Evolutionary conservation across 208 protist genomes (phyloP), one percentile per base, ranked within the genome.

Genomic region (Trypanosoma platydactyli): DNA sequence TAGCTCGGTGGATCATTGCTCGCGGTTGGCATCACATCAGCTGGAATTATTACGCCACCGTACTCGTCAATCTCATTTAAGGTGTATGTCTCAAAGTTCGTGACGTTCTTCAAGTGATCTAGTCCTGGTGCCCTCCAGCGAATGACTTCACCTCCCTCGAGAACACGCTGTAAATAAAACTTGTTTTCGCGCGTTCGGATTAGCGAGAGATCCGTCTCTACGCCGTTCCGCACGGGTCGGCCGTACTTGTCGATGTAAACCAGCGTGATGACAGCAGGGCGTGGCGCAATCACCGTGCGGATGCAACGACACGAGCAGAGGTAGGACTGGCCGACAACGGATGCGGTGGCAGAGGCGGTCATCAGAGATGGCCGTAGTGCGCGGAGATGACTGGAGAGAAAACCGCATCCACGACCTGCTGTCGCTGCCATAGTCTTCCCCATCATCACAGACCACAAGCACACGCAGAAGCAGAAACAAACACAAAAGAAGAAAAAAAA

Each of bases 101-200:
- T 92, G 41, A 89, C 85, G 64, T 93, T 72, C 62, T 94, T 94
- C 15, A 94, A 41, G 56, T 90, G 80, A 59, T 92, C 78, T 20
- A 96, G 74, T 15, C 91, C 91, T 16, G 88, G 88, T 16, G 86
- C 85, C 5, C 61, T 58, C 86, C 87, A 96, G 24, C 91, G 91
- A 15, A 96, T 76, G 20, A 92, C 84, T 68, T 94, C 87, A 49
- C 88, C 91, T 25, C 71, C 65, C 35, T 71, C 71, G 57, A 96
- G 75, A 41, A 96, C 79, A 49, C 91, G 91, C 57, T 94, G 88
- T n/a, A 96, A 67, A 65, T 93, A 96, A 63, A 94, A 96, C 59
- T 94, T 91, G 71, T 96, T 96, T 64, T 96, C 87, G 15, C 91
- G 91, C 18, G 88, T 94, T 33, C 88, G 79, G 24, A 96, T 80